phyloP scores from a whole-genome alignment of 2,329 filamentous ascomycete species.

The Claviceps arundinis region DNA sequence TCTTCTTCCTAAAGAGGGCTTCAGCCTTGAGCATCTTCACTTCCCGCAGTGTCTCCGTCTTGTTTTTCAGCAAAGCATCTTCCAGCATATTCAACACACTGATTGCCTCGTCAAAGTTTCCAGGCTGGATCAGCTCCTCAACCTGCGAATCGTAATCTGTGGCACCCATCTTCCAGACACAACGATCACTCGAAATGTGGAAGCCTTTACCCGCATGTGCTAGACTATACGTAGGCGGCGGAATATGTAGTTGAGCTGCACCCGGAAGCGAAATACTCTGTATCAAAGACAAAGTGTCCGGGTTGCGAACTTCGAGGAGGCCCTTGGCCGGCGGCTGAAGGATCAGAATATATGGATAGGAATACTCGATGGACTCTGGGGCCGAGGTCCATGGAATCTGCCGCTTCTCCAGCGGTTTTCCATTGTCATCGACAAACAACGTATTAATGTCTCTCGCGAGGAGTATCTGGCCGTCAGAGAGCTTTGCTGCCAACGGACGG shows the following conservation, averaged over 20 bases:
- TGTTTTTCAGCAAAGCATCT: conserved; percentile 76
- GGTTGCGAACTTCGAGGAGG: conserved; percentile 79
- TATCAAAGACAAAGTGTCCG: conserved; percentile 76
- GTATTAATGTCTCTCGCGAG: conserved; percentile 98
- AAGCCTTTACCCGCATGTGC: conserved; percentile 95
- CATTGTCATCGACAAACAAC: conserved; percentile 74
- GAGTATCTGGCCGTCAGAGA: conserved; percentile 73
- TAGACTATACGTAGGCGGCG: conserved; percentile 84
- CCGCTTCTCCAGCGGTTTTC: conserved; percentile 66
- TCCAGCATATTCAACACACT: conserved; percentile 83
- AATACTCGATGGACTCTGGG: conserved; percentile 87
- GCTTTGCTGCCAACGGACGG: conserved; percentile 71
- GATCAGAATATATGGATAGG: conserved; percentile 87
- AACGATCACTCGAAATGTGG: conserved; percentile 79
- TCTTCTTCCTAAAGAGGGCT: conserved; percentile 65
- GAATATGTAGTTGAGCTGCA: conserved; percentile 77
- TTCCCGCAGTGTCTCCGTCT: conserved; percentile 65
- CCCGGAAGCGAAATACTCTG: conserved; percentile 74
- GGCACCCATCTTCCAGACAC: conserved; percentile 91
- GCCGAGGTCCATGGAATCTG: conserved; percentile 88
- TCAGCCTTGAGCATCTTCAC: conserved; percentile 90
- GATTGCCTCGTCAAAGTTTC: conserved; percentile 78
- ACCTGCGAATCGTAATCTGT: conserved; percentile 86
- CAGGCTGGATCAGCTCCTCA: conserved; percentile 60
- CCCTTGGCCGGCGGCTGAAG: conserved; percentile 75